Evolutionary conservation across 2,329 filamentous ascomycete genomes (phyloP).

Genomic region (Aaosphaeria pasadenensis): DNA sequence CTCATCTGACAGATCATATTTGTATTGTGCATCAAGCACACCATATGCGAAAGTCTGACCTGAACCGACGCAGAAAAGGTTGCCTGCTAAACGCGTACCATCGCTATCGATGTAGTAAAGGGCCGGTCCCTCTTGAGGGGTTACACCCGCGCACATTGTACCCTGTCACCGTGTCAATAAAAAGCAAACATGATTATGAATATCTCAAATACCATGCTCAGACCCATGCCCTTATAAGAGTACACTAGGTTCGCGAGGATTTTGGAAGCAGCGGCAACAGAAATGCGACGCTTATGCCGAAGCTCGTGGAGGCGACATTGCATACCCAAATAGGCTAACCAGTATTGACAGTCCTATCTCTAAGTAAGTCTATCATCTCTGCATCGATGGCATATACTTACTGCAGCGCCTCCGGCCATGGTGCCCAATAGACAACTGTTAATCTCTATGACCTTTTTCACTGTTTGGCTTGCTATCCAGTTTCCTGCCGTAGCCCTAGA

Average conservation of each 20-base stretch:
- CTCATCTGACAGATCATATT: conserved; percentile 80
- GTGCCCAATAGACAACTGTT: conserved; percentile 91
- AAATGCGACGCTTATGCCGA: conserved; percentile 97
- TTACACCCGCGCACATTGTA: conserved; percentile 98
- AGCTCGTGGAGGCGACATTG: conserved; percentile 99
- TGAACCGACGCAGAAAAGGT: conserved; percentile 96
- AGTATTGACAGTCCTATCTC: conserved; percentile 93
- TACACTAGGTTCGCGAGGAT: conserved; percentile 98
- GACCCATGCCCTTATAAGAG: conserved; percentile 96
- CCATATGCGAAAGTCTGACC: conserved; percentile 99
- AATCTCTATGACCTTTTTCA: conserved; percentile 99
- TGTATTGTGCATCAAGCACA: conserved; percentile 93
- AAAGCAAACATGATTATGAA: neutral
- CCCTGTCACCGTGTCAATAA: conserved; percentile 47
- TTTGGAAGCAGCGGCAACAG: conserved; percentile 94
- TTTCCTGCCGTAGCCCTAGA: conserved; percentile 95
- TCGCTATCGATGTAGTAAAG: conserved; percentile 99
- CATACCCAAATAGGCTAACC: conserved; percentile 98
- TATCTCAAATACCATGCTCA: conserved; percentile 75
- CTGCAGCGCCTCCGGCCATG: conserved; percentile 96
- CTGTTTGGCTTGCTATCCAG: conserved; percentile 99
- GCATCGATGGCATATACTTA: conserved; percentile 38
- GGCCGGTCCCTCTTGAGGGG: conserved; percentile 89
- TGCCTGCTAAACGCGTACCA: conserved; percentile 86
- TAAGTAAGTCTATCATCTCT: conserved; percentile 11